Base-by-base conservation (phyloP, 257 asterid species). In the Solanum pinnatisectum region DNA sequence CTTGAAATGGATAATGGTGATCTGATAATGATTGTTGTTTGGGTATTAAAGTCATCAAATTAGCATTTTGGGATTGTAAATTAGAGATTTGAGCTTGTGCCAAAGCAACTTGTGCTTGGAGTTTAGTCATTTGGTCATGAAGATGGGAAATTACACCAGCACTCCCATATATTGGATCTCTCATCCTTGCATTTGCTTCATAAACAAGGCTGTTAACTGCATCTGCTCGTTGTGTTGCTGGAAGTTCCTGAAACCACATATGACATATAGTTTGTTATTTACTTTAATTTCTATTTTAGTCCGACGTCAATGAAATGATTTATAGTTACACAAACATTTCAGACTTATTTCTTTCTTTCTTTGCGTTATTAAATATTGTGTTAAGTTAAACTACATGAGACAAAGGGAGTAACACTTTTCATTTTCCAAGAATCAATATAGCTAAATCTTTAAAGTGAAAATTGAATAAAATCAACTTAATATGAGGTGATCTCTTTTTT, bases 121-220 rank as follows among this genome's bases (percentile, higher is more conserved):
- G 79, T 74, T 74, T 87, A 46, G 33, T 74, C 18, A 88, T 85
- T 87, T 88, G 89, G 15, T 87, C 56, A 49, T 88, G 90, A 23
- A 90, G 90, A 25, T 12, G 30, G 33, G 84, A 73, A 78, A 90
- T 70, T 2, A 74, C 79, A 1, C 92, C 90, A 0, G 92, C 88
- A 33, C 89, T 88, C 11, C 92, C 92, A 20, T 90, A 90, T 3
- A 90, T 89, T 60, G 92, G 92, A 87, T 90, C 92, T 49, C 88
- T 78, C 6, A 78, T 78, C 8, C 84, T 78, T 44, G 63, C 84
- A 40, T 78, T 78, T 10, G 84, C 84, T 84, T 90, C 90, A 37
- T 90, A 90, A 42, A 90, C 90, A 87, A 90, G 76, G 84, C 89
- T 90, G 40, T 49, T 68, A 72, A 88, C 88, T 10, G 92, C 87